Conservation (phyloP, 176 grass and related monocot species). For the Ensete glaucum region DNA sequence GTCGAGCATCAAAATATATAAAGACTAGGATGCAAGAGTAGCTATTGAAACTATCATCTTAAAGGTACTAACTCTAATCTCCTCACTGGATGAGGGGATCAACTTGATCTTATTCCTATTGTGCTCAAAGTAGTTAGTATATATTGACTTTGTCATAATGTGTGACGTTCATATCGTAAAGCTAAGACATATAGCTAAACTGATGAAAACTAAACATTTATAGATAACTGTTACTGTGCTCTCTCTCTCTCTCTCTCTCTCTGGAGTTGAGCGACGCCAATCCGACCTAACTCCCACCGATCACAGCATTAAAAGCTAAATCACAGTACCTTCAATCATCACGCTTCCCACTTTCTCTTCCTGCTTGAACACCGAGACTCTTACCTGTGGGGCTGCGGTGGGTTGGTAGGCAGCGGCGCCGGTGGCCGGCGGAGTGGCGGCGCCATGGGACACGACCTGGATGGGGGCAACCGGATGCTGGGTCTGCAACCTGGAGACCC, state of each 20-base stretch:
- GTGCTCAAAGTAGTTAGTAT: neutral
- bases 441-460: slow-evolving; percentile 57
- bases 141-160: neutral
- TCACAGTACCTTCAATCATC: slow-evolving; percentile 10
- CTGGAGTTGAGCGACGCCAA: slow-evolving; percentile 57
- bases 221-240: too few relatives aligned
- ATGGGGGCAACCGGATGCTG: slow-evolving; percentile 52
- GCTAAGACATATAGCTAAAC: neutral
- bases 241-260: too few relatives aligned
- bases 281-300: slow-evolving; percentile 24
- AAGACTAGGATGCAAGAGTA: too few relatives aligned
- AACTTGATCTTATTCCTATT: too few relatives aligned
- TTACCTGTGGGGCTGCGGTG: slow-evolving; percentile 34
- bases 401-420: slow-evolving; percentile 27
- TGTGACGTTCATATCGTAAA: neutral
- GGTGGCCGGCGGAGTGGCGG: slow-evolving; percentile 29
- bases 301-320: neutral
- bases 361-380: too few relatives aligned
- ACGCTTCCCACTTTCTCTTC: neutral
- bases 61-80: neutral
- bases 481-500: slow-evolving; percentile 49
- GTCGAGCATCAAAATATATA: too few relatives aligned
- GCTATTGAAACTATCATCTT: neutral
- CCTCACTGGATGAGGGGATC: neutral
- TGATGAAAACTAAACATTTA: neutral